Percentiles rank a stretch among this genome's conserved stretches.
Evolutionary conservation across 2,329 filamentous ascomycete genomes (phyloP).

Genomic region (Paraconiothyrium brasiliense): DNA sequence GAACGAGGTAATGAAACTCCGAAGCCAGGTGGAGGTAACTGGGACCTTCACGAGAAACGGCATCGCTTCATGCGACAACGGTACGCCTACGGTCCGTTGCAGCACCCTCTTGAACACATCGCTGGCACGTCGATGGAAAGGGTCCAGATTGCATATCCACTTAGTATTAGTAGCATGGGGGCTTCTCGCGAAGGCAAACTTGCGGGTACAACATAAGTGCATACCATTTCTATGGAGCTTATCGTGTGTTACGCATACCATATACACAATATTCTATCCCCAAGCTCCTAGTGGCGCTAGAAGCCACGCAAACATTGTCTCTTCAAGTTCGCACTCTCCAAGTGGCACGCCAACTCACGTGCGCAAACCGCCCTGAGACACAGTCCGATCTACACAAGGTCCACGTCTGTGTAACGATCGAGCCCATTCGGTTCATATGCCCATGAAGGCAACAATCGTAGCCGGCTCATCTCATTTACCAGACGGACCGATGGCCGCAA

Average conservation of each 20-base stretch:
- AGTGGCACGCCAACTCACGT: background rate
- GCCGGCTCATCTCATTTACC: constrained; percentile 16
- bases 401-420: constrained; percentile 12
- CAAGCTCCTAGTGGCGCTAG: background rate
- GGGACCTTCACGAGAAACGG: background rate
- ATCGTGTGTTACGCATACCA: background rate
- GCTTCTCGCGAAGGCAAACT: background rate
- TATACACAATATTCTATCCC: background rate
- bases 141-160: constrained; percentile 5
- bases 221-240: background rate
- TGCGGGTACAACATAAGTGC: background rate
- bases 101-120: background rate
- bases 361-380: background rate
- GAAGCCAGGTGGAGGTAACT: background rate
- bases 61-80: background rate
- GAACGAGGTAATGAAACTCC: background rate
- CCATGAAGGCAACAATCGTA: background rate
- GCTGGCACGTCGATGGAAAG: constrained; percentile 2
- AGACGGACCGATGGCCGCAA: constrained; percentile 16
- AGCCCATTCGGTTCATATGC: background rate
- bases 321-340: background rate
- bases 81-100: background rate
- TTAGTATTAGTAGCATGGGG: background rate
- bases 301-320: background rate
- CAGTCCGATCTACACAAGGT: constrained; percentile 18